Evolutionary conservation across 208 protist genomes (phyloP).

Genomic region (Trypanosoma platydactyli): DNA sequence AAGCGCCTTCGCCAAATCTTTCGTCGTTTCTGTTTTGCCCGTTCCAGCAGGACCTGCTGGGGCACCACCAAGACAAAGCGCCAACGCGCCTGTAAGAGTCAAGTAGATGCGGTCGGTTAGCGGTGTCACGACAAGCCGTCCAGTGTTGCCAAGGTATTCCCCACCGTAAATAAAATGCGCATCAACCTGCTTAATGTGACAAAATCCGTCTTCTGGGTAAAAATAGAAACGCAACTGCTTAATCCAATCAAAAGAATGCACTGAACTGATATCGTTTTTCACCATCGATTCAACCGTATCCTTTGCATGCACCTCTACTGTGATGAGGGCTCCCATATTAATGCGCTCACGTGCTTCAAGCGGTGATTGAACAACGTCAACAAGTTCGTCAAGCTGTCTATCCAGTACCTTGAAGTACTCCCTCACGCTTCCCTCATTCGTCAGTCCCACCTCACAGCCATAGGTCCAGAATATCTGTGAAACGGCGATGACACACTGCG

Average conservation of each 20-base stretch:
- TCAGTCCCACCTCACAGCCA: slow-evolving; percentile 90
- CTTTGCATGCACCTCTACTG: slow-evolving; percentile 97
- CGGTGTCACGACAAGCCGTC: slow-evolving; percentile 96
- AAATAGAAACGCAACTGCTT: slow-evolving; percentile 98
- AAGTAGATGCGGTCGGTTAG: slow-evolving; percentile 97
- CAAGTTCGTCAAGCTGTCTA: slow-evolving; percentile 86
- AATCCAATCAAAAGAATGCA: slow-evolving; percentile 96
- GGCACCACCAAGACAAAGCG: slow-evolving; percentile 93
- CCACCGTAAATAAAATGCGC: slow-evolving; percentile 94
- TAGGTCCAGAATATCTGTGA: slow-evolving; percentile 95
- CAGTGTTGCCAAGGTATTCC: slow-evolving; percentile 97
- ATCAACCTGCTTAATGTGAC: slow-evolving; percentile 94
- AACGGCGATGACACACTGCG: slow-evolving; percentile 92
- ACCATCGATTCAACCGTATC: slow-evolving; percentile 92
- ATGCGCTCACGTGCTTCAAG: slow-evolving; percentile 82
- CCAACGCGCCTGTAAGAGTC: slow-evolving; percentile 94
- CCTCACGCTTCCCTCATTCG: slow-evolving; percentile 60
- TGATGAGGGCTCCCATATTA: slow-evolving; percentile 96
- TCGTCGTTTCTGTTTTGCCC: slow-evolving; percentile 97
- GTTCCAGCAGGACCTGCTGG: slow-evolving; percentile 91
- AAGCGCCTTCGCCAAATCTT: slow-evolving; percentile 97
- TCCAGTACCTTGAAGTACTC: slow-evolving; percentile 64
- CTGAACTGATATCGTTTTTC: slow-evolving; percentile 47
- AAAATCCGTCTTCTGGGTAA: slow-evolving; percentile 75
- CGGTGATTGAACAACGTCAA: slow-evolving; percentile 91